These are phyloP conservation scores for Aurantiochytrium sp. DNA, from an alignment of 108 stramenopile genomes.

Conservation along the genomic window DNA sequence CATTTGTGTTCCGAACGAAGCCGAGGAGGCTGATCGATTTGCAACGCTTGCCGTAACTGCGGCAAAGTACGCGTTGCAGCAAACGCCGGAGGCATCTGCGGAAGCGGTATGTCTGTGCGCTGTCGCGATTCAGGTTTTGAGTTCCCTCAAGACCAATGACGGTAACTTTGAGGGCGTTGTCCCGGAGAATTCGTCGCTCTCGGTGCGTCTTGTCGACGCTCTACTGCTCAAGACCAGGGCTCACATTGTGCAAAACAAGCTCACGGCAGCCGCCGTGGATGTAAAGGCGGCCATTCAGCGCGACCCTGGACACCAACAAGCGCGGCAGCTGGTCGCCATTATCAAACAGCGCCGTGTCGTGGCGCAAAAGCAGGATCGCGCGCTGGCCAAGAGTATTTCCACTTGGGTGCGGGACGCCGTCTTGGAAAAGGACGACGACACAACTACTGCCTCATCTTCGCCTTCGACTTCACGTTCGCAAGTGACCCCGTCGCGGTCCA, in stretches of 20 bases:
- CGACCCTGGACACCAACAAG: neutral
- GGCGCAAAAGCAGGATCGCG: neutral
- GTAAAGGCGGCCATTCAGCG: neutral
- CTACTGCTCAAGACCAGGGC: neutral
- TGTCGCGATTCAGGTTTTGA: neutral
- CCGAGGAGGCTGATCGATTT: neutral
- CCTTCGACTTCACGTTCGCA: too few species aligned
- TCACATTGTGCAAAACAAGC: neutral
- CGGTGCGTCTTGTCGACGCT: neutral
- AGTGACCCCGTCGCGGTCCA: too few species aligned
- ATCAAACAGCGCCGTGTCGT: neutral
- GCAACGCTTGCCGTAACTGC: neutral
- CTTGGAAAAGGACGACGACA: neutral
- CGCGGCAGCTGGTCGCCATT: neutral
- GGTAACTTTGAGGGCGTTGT: neutral
- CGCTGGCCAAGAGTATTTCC: neutral
- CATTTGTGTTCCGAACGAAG: neutral
- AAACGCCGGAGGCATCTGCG: neutral
- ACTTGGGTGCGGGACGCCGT: neutral
- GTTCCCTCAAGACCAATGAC: neutral
- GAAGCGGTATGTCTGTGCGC: neutral
- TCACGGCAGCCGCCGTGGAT: neutral
- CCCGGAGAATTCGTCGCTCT: neutral
- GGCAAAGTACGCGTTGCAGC: neutral
- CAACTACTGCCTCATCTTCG: too few species aligned